Percentiles rank a stretch among this genome's conserved stretches.
phyloP scores from a whole-genome alignment of 2,329 filamentous ascomycete species.

The Hortaea sp. region DNA sequence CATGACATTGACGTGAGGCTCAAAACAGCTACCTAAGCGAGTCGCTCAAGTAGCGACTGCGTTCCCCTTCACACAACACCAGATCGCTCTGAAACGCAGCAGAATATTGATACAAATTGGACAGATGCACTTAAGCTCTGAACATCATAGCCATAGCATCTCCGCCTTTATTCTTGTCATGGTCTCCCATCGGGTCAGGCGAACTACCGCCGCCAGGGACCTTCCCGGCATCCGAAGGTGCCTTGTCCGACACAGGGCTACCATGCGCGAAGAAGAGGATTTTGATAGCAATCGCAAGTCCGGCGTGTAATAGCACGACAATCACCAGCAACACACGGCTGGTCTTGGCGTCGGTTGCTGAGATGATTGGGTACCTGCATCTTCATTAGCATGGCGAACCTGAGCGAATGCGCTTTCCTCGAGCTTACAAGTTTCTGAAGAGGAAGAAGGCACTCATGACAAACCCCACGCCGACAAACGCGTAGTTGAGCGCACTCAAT shows the following conservation, averaged over 20 bases:
- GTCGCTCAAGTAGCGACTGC: no score
- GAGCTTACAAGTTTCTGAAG: slow-evolving; percentile 66
- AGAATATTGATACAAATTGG: not conserved
- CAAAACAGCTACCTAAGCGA: no score
- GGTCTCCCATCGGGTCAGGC: slow-evolving; percentile 5
- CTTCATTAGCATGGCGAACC: slow-evolving; percentile 2
- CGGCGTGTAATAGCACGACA: slow-evolving; percentile 77
- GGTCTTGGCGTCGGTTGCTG: slow-evolving; percentile 82
- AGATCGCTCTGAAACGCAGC: no score
- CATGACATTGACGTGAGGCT: no score
- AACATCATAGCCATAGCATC: not conserved
- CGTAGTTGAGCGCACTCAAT: slow-evolving; percentile 76
- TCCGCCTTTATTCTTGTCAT: not conserved
- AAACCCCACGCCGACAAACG: slow-evolving; percentile 82
- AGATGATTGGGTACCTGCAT: slow-evolving; percentile 60
- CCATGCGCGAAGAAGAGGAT: slow-evolving; percentile 78
- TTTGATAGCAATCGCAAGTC: slow-evolving; percentile 89
- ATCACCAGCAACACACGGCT: slow-evolving; percentile 78
- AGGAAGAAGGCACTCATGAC: slow-evolving; percentile 74
- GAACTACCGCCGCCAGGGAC: not conserved
- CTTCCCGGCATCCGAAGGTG: not conserved
- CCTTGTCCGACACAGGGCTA: slow-evolving; percentile 22
- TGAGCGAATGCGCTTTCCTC: not conserved
- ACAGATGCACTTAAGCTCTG: not conserved
- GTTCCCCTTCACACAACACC: no score